phyloP scores from a whole-genome alignment of 139 green algal genomes.

The Chlorella sp. region DNA sequence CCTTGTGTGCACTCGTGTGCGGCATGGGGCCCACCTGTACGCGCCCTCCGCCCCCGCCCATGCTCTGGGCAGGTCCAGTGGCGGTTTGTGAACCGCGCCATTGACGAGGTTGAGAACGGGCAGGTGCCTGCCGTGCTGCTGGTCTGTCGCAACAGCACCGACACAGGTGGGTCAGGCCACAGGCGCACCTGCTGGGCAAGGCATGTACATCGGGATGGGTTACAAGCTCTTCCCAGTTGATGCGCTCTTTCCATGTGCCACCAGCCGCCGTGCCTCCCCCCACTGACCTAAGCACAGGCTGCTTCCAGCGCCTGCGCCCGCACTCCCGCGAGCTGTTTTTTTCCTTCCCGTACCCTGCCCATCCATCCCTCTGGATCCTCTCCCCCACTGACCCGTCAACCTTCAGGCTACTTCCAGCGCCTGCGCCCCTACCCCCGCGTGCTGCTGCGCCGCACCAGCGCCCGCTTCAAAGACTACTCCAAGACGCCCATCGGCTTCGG shows the following conservation, averaged over 20 bases:
- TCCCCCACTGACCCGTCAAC: no score
- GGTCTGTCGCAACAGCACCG: constrained; percentile 70
- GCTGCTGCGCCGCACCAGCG: constrained; percentile 63
- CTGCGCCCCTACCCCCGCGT: constrained; percentile 83
- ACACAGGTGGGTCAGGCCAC: constrained; percentile 45
- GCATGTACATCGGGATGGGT: no score
- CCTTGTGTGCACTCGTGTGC: no score
- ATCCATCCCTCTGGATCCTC: no score
- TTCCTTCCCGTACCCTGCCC: no score
- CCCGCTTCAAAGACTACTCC: constrained; percentile 85
- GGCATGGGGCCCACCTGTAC: no score
- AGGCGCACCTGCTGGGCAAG: background rate
- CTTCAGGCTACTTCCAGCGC: constrained; percentile 76
- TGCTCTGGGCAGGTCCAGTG: constrained; percentile 65
- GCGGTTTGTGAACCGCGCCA: constrained; percentile 88
- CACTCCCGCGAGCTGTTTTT: constrained; percentile 86
- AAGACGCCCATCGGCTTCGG: constrained; percentile 68
- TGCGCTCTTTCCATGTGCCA: no score
- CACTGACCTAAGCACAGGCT: no score
- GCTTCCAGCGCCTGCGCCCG: constrained; percentile 80
- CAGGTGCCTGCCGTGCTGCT: constrained; percentile 76
- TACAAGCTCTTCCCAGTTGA: no score
- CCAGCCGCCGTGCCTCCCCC: no score
- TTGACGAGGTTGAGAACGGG: constrained; percentile 88
- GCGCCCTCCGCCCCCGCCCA: background rate